Evolutionary conservation across 345 rosid species (phyloP).

Genomic region (Aethionema arabicum): DNA sequence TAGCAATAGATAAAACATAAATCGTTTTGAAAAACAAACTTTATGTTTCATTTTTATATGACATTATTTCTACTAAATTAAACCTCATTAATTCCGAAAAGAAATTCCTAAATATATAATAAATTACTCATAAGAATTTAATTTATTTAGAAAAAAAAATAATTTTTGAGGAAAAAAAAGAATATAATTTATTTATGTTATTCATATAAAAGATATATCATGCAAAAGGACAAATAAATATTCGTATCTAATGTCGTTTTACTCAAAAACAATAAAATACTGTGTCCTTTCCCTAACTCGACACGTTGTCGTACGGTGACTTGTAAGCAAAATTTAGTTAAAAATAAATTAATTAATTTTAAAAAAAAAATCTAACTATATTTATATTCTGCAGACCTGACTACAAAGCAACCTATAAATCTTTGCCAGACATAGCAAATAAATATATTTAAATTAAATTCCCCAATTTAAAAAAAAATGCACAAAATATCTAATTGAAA

Average conservation of each 20-base stretch:
- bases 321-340: neutral
- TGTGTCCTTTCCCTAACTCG: slow-evolving; percentile 32
- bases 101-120: no score
- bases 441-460: neutral
- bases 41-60: no score
- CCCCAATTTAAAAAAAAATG: neutral
- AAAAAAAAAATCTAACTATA: slow-evolving; percentile 28
- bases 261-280: slow-evolving; percentile 26
- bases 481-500: neutral
- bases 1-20: no score
- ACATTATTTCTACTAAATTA: no score
- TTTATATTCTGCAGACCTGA: slow-evolving; percentile 19
- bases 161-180: no score
- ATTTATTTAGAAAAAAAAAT: no score
- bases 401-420: slow-evolving; percentile 17
- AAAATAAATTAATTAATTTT: neutral
- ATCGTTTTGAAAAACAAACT: no score
- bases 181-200: no score
- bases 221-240: slow-evolving; percentile 24
- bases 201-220: slow-evolving; percentile 28
- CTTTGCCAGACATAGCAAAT: slow-evolving; percentile 23
- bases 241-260: slow-evolving; percentile 32
- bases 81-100: no score
- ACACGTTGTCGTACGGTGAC: slow-evolving; percentile 38
- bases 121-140: no score